phyloP scores from a whole-genome alignment of 805 yeast genomes.

The Blastobotrys chiropterorum region DNA sequence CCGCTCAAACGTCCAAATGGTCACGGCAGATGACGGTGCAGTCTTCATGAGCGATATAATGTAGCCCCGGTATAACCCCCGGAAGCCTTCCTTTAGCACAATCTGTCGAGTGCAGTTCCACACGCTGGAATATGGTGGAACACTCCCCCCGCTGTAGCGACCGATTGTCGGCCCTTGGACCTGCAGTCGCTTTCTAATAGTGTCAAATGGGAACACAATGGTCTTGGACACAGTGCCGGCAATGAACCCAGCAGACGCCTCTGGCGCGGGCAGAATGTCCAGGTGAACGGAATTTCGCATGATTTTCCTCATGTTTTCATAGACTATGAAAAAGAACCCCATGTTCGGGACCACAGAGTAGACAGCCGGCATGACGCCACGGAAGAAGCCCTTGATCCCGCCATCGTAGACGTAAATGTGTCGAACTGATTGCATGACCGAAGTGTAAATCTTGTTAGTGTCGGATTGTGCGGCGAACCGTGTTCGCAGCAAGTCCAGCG shows the following conservation, averaged over 20 bases:
- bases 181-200: slow-evolving; percentile 72
- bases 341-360: slow-evolving; percentile 62
- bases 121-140: slow-evolving; percentile 23
- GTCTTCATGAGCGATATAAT: slow-evolving; percentile 65
- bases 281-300: not conserved
- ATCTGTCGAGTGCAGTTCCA: slow-evolving; percentile 34
- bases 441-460: slow-evolving; percentile 21
- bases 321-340: slow-evolving; percentile 69
- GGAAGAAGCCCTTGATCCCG: slow-evolving; percentile 43
- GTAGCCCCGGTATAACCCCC: slow-evolving; percentile 71
- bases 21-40: slow-evolving; percentile 63
- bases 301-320: slow-evolving; percentile 43
- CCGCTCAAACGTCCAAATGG: slow-evolving; percentile 59
- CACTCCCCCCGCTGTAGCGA: slow-evolving; percentile 15
- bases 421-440: slow-evolving; percentile 26
- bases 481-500: slow-evolving; percentile 85
- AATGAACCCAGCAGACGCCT: slow-evolving; percentile 58
- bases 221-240: slow-evolving; percentile 77
- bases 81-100: slow-evolving; percentile 49
- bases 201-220: slow-evolving; percentile 77
- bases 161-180: slow-evolving; percentile 39
- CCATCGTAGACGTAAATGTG: slow-evolving; percentile 33
- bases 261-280: slow-evolving; percentile 27
- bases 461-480: slow-evolving; percentile 63
- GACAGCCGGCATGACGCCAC: slow-evolving; percentile 46